Conservation (phyloP, 148 eudicot genomes). For the Nepenthes gracilis region DNA sequence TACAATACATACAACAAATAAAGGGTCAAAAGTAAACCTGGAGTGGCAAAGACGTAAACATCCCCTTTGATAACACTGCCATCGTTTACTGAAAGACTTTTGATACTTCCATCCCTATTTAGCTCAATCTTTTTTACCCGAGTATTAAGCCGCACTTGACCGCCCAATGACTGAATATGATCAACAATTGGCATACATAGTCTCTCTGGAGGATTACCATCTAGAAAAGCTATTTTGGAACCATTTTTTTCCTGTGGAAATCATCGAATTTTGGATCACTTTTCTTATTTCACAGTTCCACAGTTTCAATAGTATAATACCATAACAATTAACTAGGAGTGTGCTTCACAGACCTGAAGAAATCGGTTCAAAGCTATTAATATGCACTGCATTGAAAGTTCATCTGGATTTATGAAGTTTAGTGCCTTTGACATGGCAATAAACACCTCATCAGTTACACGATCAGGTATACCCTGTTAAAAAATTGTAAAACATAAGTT, state of each 20-base stretch:
- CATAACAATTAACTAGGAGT: background rate
- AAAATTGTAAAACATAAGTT: background rate
- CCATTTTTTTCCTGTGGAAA: slow-evolving; percentile 87
- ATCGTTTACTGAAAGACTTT: slow-evolving; percentile 49
- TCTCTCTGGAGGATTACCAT: slow-evolving; percentile 98
- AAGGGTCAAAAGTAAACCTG: slow-evolving; percentile 38
- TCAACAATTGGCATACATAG: slow-evolving; percentile 92
- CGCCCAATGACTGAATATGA: slow-evolving; percentile 73
- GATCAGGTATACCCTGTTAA: slow-evolving; percentile 90
- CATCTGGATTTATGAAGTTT: slow-evolving; percentile 97
- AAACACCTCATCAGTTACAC: slow-evolving; percentile 93
- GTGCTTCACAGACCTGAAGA: slow-evolving; percentile 47
- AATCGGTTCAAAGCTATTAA: slow-evolving; percentile 95
- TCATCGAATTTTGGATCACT: background rate
- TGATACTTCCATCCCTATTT: slow-evolving; percentile 63
- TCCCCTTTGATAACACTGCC: slow-evolving; percentile 67
- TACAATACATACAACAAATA: background rate
- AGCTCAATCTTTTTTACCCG: slow-evolving; percentile 75
- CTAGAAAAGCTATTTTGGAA: slow-evolving; percentile 97
- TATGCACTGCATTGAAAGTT: slow-evolving; percentile 97
- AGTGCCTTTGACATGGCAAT: slow-evolving; percentile 99
- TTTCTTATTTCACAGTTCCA: too few species aligned
- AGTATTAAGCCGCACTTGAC: slow-evolving; percentile 73
- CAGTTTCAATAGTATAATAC: too few species aligned
- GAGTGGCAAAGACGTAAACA: slow-evolving; percentile 84